Evolutionary conservation across 2,329 filamentous ascomycete species (phyloP), one percentile per base, ranked within the genome.

Genomic region (Sarocladiaceae sp.): DNA sequence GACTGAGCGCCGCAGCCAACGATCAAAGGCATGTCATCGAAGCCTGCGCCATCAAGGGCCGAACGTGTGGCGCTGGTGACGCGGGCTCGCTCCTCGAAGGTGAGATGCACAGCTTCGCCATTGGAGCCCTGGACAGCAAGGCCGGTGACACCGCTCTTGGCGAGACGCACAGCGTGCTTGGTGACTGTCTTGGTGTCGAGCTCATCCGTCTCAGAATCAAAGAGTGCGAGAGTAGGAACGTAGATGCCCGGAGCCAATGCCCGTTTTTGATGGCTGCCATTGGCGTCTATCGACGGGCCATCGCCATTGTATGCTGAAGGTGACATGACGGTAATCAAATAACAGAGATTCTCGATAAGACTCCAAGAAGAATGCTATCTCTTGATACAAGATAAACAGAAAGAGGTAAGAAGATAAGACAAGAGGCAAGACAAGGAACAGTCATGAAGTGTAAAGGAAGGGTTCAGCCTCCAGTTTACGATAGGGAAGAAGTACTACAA

Each of bases 111-210:
- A 7, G 89, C 88, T 72, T 94, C 89, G 60, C 88, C 88, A 63
- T 93, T 93, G 63, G 86, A 90, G 44, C 88, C 88, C 66, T 91
- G 88, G 11, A 86, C 88, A 47, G 87, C 86, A 44, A 93, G 76
- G 18, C 88, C 87, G 15, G 84, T 79, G 37, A 92, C 81, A 57
- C 88, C 88, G 25, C 86, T 81, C 61, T 83, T 76, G 44, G 87
- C 88, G n/a, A 93, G 81, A 60, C 84, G 82, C 50, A 88, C 78
- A 33, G 86, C 83, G 64, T 80, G 74, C 50, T 73, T 76, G 47
- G 54, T 22, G 11, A 84, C 83, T 35, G 82, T 80, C 31, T 73
- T 68, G 12, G 79, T 73, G 62, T 90, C 87, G 52, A 90, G 70
- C 52, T 89, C 81, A 65, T 90, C 87, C 1, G 77, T 79, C 20